Base-by-base conservation (phyloP, 2,329 filamentous ascomycete genomes). In the Fusarium multiceps region DNA sequence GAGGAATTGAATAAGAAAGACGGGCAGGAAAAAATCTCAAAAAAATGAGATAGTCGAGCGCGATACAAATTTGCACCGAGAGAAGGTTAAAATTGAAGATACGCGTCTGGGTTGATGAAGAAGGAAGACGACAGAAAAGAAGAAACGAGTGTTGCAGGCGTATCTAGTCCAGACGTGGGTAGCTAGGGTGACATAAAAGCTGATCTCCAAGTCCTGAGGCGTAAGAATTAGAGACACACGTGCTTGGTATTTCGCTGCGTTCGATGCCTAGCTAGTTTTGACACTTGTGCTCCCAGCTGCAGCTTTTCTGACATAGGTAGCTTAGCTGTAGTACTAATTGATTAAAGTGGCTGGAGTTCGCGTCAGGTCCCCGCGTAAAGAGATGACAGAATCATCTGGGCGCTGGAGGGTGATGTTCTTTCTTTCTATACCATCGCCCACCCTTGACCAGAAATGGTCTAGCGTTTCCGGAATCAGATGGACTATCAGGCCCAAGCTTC, bases 321-420 rank as follows among this genome's bases (percentile, higher is more conserved):
- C 55, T 45, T 7, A 51, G 23, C 59, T 32, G 20, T 54, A 43
- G 41, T 37, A 46, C 28, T 30, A 64, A 43, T 68, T 23, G 51
- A 60, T 57, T 41, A 66, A 69, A 56, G 53, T 71, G 68, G 64
- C 64, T 61, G 56, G 59, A 69, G 68, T 54, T 71, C 51, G 59
- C 53, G 64, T 66, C 55, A 55, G 32, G 27, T 40, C 51, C 43
- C 42, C 62, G 57, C 49, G 14, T 42, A 40, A 45, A 16, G 20
- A 49, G 34, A 21, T 23, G 57, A 71, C 57, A 69, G 42, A 67
- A 73, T 72, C 43, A 50, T 9, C 28, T 20, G 16, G 32, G 41
- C 20, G 18, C 18, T 7, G 14, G 3, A 14, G 10, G 18, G 10
- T 4, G 25, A 8, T 4, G 12, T 7, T 51, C 45, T 55, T 73